Base-by-base conservation (phyloP, 345 rosid species). In the Eucalyptus victrix region DNA sequence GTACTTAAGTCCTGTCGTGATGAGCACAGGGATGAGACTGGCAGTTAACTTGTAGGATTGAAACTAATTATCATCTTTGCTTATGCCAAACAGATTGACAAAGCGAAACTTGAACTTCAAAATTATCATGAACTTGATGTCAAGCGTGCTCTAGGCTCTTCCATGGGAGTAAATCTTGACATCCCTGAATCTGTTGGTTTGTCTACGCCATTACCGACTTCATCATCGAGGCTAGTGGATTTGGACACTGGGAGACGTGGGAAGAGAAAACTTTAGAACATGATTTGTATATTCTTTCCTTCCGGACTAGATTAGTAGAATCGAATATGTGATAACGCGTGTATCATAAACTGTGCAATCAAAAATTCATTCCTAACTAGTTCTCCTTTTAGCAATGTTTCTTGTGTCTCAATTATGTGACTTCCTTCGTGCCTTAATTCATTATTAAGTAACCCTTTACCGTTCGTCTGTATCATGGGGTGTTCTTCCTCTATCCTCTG, bases 181-280 rank as follows among this genome's bases (percentile, higher is more conserved):
- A 96, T 96, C 90, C 98, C 98, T 45, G 98, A 96, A 91, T 97
- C 99, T 60, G 91, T 96, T 92, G 99, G 98, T 89, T 60, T 98
- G 24, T 93, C 93, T 86, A 89, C 94, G 50, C 96, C 94, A 87
- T 88, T 92, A 62, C 96, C 93, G 18, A 91, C 90, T 50, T 87
- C 88, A 86, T 93, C 97, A 51, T 92, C 97, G 67, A 96, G 95
- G 91, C 94, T 95, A 50, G 89, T 88, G 51, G 95, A 94, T 90
- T 92, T 94, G 76, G 97, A 95, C 85, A 90, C 89, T 10, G 88
- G 94, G 54, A 93, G 94, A 92, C 95, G 94, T 62, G 93, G 94
- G 26, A 96, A 93, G 91, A 94, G 94, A 90, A 95, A 92, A 92
- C 60, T 93, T 37, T 94, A 91, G 90, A 49, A 30, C 5, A n/a